Base-by-base conservation (phyloP, 2,329 filamentous ascomycete species). In the Thelonectria blattea region DNA sequence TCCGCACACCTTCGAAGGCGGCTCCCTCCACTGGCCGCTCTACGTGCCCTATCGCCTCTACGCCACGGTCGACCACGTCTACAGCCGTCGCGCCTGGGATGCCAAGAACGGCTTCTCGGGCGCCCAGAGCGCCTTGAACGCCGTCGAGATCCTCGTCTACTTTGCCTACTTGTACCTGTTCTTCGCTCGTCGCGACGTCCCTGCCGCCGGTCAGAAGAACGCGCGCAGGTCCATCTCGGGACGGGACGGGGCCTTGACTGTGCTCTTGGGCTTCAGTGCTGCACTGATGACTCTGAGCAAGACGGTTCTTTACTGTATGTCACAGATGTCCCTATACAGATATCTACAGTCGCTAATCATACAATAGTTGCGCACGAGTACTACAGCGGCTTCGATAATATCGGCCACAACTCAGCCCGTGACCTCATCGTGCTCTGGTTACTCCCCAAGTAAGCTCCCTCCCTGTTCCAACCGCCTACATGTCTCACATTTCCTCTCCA, bases 11-110 rank as follows among this genome's bases (percentile, higher is more conserved):
- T 95, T 97, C 91, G 86, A 88, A 0, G 91, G 91, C 67, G 92
- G 92, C 15, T 77, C 76, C 48, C 79, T 90, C 53, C 91, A 96
- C 78, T 80, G 78, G 79, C 90, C 91, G 1, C 69, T 96, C 43
- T 97, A 86, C 84, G 79, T 78, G 30, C 92, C 91, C 0, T 97
- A 97, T 78, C 86, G 84, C 71, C 85, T 96, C 1, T 96, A 97
- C 78, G 91, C 89, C 58, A 79, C 82, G 52, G 81, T 96, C 66
- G 93, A 97, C 76, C 82, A 93, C 74, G 82, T 94, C 32, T 97
- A 97, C 78, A 92, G 92, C 42, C 89, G 84, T 80, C 88, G 89
- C 68, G 88, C 90, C 4, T 92, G 84, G 73, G 78, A 91, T 62
- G 81, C 81, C 15, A 75, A 81, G 20, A 87, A 88, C 72, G 92